A percentile compares a stretch with the other conserved stretches of the same genome.
Conservation (phyloP, 495 filamentous ascomycete species). For the Penicillium subrubescens region DNA sequence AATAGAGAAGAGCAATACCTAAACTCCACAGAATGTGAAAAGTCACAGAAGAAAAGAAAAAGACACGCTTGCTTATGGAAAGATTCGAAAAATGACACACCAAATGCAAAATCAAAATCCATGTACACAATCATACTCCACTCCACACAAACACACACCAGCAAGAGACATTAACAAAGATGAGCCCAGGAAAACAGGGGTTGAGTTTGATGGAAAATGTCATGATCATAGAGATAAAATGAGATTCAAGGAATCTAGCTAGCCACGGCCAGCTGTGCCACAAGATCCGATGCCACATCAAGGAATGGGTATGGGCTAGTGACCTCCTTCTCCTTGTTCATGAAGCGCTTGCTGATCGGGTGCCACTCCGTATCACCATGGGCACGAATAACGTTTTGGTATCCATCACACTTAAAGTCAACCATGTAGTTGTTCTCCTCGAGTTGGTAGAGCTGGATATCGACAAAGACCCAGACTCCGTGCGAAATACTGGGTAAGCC, state of each 20-base stretch:
- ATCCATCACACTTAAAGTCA: slow-evolving; percentile 98
- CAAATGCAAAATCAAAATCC: background rate
- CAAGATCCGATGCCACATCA: slow-evolving; percentile 56
- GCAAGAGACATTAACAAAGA: slow-evolving; percentile 4
- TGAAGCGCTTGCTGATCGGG: slow-evolving; percentile 50
- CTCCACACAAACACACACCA: background rate
- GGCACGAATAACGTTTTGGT: slow-evolving; percentile 73
- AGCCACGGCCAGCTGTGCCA: slow-evolving; percentile 55
- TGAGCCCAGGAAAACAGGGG: background rate
- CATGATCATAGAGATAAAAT: slow-evolving; percentile 16
- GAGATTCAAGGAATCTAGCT: slow-evolving; percentile 24
- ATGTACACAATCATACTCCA: background rate
- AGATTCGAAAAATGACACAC: background rate
- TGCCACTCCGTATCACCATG: slow-evolving; percentile 48
- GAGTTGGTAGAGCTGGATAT: slow-evolving; percentile 95
- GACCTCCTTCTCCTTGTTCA: slow-evolving; percentile 57
- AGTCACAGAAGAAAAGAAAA: background rate
- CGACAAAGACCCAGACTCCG: slow-evolving; percentile 75
- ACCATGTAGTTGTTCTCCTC: slow-evolving; percentile 93
- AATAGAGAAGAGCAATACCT: slow-evolving; percentile 1
- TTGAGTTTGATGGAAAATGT: slow-evolving; percentile 9
- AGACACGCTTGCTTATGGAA: slow-evolving; percentile 1
- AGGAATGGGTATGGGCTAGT: slow-evolving; percentile 59
- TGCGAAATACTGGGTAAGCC: slow-evolving; percentile 40
- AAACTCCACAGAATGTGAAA: background rate